Evolutionary conservation across 768 basidiomycete species (phyloP), one percentile per base, ranked within the genome.

Genomic region (Cystobasidium tubakii): DNA sequence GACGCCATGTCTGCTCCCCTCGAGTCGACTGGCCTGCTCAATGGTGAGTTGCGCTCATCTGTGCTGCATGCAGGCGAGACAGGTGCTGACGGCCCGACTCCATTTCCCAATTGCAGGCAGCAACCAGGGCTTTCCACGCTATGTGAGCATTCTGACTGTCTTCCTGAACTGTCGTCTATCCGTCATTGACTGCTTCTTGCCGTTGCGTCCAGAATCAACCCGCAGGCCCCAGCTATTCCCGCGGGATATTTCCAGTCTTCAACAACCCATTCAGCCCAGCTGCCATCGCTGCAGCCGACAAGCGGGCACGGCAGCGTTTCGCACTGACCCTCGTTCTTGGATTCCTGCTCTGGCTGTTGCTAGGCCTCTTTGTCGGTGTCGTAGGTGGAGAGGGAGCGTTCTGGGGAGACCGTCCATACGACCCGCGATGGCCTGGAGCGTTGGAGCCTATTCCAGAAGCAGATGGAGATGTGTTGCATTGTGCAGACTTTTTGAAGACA

Each of bases 331-430:
- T 71, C 23, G 36, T 71, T 13, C 55, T 71, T 21, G 69, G 69
- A 21, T 71, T 71, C 69, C 54, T 71, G 31, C 25, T 44, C 7
- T 71, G 69, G 69, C 50, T 60, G 7, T 10, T 71, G 23, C 55
- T 55, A 13, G 69, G 69, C 34, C 53, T 71, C 23, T 27, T 71
- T 34, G 69, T 71, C 1, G 44, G 36, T 12, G 36, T 71, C 25
- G 33, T 71, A 29, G 69, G 69, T 27, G 69, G 69, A 27, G 69
- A 71, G 34, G 69, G 69, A n/a, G 69, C 69, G 54, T 53, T 46
- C 15, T 71, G 50, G 54, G 53, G 50, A n/a, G 69, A 60, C 25
- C 39, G 66, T n/a, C 66, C 42, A 50, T 44, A 44, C 46, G 29
- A 27, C n/a, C 21, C 29, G 2, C 25, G 44, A 19, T 71, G 69